Evolutionary conservation across 495 filamentous ascomycete species (phyloP).

Genomic region (Podospora bellae-mahoneyi): DNA sequence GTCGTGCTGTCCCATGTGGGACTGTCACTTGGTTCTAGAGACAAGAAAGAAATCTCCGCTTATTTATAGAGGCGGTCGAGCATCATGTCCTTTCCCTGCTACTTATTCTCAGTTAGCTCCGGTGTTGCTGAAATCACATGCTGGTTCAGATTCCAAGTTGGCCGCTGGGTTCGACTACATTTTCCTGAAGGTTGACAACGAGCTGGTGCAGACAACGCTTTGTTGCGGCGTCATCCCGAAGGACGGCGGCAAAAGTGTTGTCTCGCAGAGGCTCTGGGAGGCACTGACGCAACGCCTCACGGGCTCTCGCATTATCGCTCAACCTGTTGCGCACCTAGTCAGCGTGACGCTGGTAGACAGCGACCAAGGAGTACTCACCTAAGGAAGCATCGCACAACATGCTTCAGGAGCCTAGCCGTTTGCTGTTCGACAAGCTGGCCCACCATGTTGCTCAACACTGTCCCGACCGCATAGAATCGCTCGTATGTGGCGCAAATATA

Average conservation of each 20-base stretch:
- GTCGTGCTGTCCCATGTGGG: neutral
- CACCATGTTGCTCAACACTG: constrained; percentile 98
- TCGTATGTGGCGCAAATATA: constrained; percentile 99
- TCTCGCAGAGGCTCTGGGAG: constrained; percentile 95
- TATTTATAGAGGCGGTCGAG: constrained; percentile 16
- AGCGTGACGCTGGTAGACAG: constrained; percentile 16
- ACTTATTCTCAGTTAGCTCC: constrained; percentile 15
- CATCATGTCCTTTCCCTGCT: constrained; percentile 27
- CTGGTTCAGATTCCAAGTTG: constrained; percentile 31
- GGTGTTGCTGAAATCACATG: neutral
- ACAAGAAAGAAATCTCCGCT: neutral
- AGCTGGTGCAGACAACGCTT: constrained; percentile 97
- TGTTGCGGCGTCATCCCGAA: constrained; percentile 95
- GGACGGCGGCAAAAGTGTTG: constrained; percentile 92
- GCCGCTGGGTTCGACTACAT: constrained; percentile 62
- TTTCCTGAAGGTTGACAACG: constrained; percentile 93
- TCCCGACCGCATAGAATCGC: constrained; percentile 98
- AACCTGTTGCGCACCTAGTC: constrained; percentile 51
- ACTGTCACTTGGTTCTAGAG: neutral
- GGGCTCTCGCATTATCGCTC: constrained; percentile 92
- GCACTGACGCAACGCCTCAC: constrained; percentile 93
- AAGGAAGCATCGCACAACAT: constrained; percentile 96
- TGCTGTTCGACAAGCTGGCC: constrained; percentile 95
- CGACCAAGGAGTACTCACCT: constrained; percentile 54
- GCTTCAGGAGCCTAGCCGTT: constrained; percentile 92